Evolutionary conservation across 163 green algal genomes (phyloP), one percentile per base, ranked within the genome.

Genomic region (Trebouxiophyceae sp.): DNA sequence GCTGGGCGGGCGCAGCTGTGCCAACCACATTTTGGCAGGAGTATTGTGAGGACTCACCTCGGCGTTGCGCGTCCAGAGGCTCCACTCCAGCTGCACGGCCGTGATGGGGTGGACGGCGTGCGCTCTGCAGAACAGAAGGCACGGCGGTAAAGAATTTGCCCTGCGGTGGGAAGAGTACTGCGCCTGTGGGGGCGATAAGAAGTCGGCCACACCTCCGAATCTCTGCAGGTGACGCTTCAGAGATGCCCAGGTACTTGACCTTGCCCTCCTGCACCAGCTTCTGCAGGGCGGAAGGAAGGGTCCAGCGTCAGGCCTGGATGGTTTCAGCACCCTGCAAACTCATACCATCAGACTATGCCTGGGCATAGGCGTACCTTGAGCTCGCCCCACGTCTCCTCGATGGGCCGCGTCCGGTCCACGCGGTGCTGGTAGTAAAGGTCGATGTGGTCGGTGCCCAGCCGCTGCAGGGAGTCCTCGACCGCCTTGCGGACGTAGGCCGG

Each of bases 41-140:
- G n/a, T n/a, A n/a, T n/a, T n/a, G n/a, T n/a, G n/a, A n/a, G n/a
- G n/a, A n/a, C n/a, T n/a, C 7, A 76, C 29, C 74, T 91, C 84
- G 5, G 69, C 68, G 45, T 88, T 82, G 0, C 85, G 59, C 0
- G 65, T 82, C 60, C 73, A 91, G 23, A 91, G 72, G 2, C 59
- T 78, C 76, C 75, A 89, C 69, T 91, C 85, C 69, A 84, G 71
- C 76, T 91, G 66, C 33, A 82, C 65, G 12, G 78, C 79, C 5
- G 68, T 78, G 58, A 91, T 79, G 30, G 83, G 83, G 58, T 80
- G 62, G 3, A 90, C 66, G 3, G 77, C 77, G 33, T 85, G 79
- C 16, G 81, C 85, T 54, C 47, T 57, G 47, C 23, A 50, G 12
- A n/a, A n/a, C n/a, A n/a, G n/a, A n/a, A n/a, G n/a, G n/a, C n/a